Base-by-base conservation (phyloP, 805 yeast species). In the Kazachstania africana region DNA sequence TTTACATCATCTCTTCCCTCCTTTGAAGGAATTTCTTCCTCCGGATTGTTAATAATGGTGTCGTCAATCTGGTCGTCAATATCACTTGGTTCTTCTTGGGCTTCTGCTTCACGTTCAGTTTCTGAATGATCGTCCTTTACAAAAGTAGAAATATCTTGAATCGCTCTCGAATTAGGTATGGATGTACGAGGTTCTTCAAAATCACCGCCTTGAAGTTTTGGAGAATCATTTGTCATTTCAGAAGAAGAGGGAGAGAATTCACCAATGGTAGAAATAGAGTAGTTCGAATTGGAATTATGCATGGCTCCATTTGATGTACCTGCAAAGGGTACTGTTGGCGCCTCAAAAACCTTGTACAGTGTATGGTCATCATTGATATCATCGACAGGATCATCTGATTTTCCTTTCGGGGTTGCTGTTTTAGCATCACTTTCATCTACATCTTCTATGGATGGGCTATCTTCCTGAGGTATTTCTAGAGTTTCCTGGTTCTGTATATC, bases 231-330 rank as follows among this genome's bases (percentile, higher is more conserved):
- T 5, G 60, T 56, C 45, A 62, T 52, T 31, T 63, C 68, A 1
- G 66, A 61, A 2, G 67, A 61, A 5, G 65, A 59, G 13, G 70
- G 69, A 3, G 68, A 63, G 43, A 57, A 65, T 10, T 65, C 66
- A 1, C 70, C 70, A 25, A 65, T 63, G 2, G 55, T 50, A 1
- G 67, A 60, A 12, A 62, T 60, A 6, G 61, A 52, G 16, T 49
- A 49, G 26, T 57, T 57, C 3, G 55, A 51, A 24, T 47, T 50
- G 24, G 53, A 59, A 36, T 42, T 39, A 13, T 34, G 55, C 50
- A 47, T 51, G 16, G 36, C 50, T 12, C 35, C 34, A n/a, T 15
- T 24, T n/a, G 32, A 33, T 24, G 26, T 14, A 9, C 34, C 33
- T 8, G 41, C 37, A 34, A 53, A 51, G 8, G 58, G 58, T 29